A percentile compares a stretch with the other conserved stretches of the same genome.
These are phyloP conservation scores for Nannochloropsis oceanica DNA, from an alignment of 108 stramenopile species.

Conservation along the genomic window DNA sequence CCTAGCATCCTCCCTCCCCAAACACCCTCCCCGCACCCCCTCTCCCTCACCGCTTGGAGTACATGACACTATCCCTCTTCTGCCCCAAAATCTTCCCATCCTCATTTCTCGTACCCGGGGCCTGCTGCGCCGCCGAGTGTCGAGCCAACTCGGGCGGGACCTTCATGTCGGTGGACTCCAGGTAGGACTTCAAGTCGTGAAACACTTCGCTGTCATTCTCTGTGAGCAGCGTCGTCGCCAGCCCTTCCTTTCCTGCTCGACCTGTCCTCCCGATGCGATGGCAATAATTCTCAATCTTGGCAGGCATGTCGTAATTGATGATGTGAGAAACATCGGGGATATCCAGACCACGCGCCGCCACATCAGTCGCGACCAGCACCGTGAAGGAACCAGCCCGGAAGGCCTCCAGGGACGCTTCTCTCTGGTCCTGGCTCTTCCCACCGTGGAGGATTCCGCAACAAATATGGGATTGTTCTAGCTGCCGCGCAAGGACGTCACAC, in stretches of 20 bases:
- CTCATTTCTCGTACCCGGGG: conserved; percentile 18
- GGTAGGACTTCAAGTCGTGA: conserved; percentile 22
- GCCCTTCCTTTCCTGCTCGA: conserved; percentile 83
- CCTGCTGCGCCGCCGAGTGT: conserved; percentile 35
- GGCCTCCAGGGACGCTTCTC: conserved; percentile 70
- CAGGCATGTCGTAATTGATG: conserved; percentile 89
- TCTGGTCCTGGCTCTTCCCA: conserved; percentile 89
- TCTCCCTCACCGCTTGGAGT: conserved; percentile 5
- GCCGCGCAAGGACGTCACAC: conserved; percentile 46
- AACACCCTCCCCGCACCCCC: too few species aligned
- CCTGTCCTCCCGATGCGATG: conserved; percentile 96
- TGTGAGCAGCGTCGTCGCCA: conserved; percentile 80
- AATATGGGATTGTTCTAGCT: conserved; percentile 59
- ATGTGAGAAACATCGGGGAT: conserved; percentile 87
- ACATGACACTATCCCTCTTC: conserved; percentile 26
- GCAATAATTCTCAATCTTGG: conserved; percentile 75
- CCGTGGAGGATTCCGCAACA: conserved; percentile 76
- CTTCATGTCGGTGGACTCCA: conserved; percentile 29
- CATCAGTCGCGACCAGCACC: conserved; percentile 58
- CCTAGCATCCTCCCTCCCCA: too few species aligned
- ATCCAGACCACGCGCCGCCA: conserved; percentile 89
- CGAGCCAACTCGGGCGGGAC: conserved; percentile 34
- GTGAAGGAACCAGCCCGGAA: conserved; percentile 51
- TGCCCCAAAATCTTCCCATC: conserved; percentile 22
- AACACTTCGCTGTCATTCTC: conserved; percentile 72